Evolutionary conservation across 257 asterid genomes (phyloP), one percentile per base, ranked within the genome.

Genomic region (Solanum sejunctum): DNA sequence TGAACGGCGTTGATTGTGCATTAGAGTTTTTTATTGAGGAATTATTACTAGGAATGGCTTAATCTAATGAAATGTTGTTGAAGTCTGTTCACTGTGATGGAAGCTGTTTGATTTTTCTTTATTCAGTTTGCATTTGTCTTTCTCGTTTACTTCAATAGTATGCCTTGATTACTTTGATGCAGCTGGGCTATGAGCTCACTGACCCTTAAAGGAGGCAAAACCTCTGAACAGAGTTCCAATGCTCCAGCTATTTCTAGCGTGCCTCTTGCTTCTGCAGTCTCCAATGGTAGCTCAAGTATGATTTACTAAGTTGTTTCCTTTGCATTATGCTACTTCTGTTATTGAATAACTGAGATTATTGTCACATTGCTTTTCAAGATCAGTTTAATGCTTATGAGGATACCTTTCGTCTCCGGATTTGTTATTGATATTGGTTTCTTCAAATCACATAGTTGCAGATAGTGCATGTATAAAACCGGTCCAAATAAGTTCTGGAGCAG

Each of bases 101-200:
- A 45, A 47, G 81, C 58, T 73, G 58, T 73, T 16, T 21, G 36
- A 13, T 73, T 73, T 72, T 73, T 41, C 58, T 43, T 47, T 21
- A 47, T 21, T 26, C 58, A 73, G n/a, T 47, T 73, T 66, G 81
- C 88, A 61, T 83, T 73, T 75, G 41, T 63, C 70, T 43, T 43
- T 51, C 64, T 18, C 82, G 80, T 81, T 26, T 63, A 67, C 67
- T 54, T 47, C 60, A 84, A 78, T 49, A 63, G 85, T 83, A 28
- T 69, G 82, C 55, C 21, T 79, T 54, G 54, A 56, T 20, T 78
- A 49, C 80, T 81, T 91, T 91, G 85, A 78, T 93, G 91, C 97
- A 97, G 99, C 90, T 97, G 99, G 99, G 99, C 98, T 49, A 97
- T 97, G 98, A 97, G 99, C 90, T 97, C 98, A 21, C 94, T 97